phyloP scores from a whole-genome alignment of 768 basidiomycete species.

The Lactifluus hygrophoroides region DNA sequence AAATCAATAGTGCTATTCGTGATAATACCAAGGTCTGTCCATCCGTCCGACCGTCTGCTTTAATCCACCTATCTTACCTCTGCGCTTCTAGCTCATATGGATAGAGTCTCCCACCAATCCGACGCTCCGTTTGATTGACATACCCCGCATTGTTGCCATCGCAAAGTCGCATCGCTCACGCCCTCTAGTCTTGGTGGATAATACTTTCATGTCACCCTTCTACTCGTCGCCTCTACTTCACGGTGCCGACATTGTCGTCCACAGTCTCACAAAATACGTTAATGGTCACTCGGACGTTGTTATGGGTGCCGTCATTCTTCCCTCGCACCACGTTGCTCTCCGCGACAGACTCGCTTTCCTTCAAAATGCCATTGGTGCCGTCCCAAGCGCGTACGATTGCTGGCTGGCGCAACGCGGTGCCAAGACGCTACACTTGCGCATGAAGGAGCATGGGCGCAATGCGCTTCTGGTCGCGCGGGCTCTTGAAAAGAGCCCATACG shows the following conservation, averaged over 20 bases:
- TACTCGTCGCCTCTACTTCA: conserved; percentile 81
- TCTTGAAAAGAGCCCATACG: conserved; percentile 45
- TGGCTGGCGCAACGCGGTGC: conserved; percentile 87
- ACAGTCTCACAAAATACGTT: conserved; percentile 84
- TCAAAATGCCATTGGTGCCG: conserved; percentile 81
- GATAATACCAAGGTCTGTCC: conserved; percentile 70
- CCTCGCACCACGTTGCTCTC: conserved; percentile 41
- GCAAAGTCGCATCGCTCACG: conserved; percentile 51
- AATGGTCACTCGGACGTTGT: conserved; percentile 93
- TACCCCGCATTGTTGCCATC: conserved; percentile 59
- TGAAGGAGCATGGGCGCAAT: conserved; percentile 79
- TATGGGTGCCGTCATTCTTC: conserved; percentile 77
- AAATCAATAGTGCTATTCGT: conserved; percentile 54
- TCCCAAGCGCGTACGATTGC: conserved; percentile 79
- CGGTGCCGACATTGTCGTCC: conserved; percentile 79
- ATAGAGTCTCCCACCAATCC: conserved; percentile 96
- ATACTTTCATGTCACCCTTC: conserved; percentile 90
- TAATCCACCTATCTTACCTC: not conserved
- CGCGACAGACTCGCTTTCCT: conserved; percentile 66
- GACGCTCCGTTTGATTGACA: conserved; percentile 78
- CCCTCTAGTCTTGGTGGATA: conserved; percentile 85
- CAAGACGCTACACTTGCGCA: conserved; percentile 85
- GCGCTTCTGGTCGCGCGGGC: conserved; percentile 66
- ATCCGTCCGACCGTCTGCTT: not conserved
- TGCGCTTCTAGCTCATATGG: conserved; percentile 66